Conservation (phyloP, 2,329 filamentous ascomycete genomes). For the Venturia asperata region DNA sequence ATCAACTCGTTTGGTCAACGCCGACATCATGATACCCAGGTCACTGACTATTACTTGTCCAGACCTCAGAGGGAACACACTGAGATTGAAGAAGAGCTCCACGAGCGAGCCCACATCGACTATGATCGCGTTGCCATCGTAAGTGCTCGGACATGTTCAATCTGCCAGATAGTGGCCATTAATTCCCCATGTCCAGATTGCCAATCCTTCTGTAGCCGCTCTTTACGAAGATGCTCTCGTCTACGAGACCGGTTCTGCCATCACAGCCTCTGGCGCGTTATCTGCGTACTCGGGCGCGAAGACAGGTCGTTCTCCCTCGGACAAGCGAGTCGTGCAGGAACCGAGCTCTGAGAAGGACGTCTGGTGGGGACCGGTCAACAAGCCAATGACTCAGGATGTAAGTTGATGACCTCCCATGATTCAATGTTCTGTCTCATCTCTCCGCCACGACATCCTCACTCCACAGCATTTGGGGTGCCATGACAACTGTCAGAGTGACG, state of each 20-base stretch:
- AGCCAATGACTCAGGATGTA: conserved; percentile 96
- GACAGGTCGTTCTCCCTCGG: conserved; percentile 90
- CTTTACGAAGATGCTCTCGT: conserved; percentile 98
- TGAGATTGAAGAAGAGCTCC: conserved; percentile 94
- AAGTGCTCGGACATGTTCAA: conserved; percentile 35
- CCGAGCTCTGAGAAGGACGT: conserved; percentile 79
- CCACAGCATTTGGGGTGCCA: conserved; percentile 1
- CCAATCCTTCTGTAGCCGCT: conserved; percentile 90
- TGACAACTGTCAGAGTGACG: conserved; percentile 1
- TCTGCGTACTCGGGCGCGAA: conserved; percentile 98
- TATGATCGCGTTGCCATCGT: conserved; percentile 98
- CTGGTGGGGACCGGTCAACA: conserved; percentile 99
- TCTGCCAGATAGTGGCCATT: conserved; percentile 20
- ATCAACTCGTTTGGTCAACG: conserved; percentile 13
- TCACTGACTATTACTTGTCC: conserved; percentile 19
- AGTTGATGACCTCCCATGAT: conserved; percentile 36
- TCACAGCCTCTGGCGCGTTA: conserved; percentile 89
- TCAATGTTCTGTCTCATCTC: neutral
- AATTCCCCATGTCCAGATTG: conserved; percentile 45
- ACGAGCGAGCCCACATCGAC: conserved; percentile 97
- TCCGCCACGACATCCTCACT: neutral
- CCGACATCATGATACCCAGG: conserved; percentile 3
- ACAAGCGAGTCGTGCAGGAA: conserved; percentile 97
- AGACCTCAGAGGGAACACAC: conserved; percentile 86
- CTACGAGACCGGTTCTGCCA: conserved; percentile 95